phyloP scores from a whole-genome alignment of 306 rosid species.

The Vigna unguiculata region DNA sequence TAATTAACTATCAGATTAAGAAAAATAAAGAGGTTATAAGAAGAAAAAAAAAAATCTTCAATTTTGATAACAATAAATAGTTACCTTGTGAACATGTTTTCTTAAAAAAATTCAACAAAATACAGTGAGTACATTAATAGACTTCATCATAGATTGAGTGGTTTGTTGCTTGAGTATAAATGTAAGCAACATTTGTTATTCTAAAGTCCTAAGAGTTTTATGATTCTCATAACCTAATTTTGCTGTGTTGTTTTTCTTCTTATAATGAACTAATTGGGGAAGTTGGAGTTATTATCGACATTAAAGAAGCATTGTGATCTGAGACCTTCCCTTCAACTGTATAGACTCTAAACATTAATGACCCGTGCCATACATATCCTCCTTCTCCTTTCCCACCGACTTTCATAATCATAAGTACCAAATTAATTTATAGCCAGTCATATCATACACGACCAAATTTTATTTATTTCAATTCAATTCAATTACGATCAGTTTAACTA shows the following conservation, averaged over 20 bases:
- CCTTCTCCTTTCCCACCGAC: constrained; percentile 64
- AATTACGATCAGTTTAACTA: constrained; percentile 1
- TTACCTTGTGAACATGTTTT: too few relatives aligned
- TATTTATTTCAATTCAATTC: not conserved
- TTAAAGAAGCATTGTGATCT: constrained; percentile 62
- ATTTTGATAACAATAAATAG: too few relatives aligned
- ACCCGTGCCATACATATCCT: constrained; percentile 47
- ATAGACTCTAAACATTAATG: constrained; percentile 68
- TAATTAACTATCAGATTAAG: too few relatives aligned
- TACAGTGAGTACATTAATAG: too few relatives aligned
- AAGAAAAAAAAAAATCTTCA: too few relatives aligned
- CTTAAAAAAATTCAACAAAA: too few relatives aligned
- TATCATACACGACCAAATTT: constrained; percentile 11
- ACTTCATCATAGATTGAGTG: too few relatives aligned
- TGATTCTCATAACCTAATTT: not conserved
- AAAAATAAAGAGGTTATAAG: too few relatives aligned
- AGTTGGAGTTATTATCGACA: constrained; percentile 75
- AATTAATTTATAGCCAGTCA: constrained; percentile 43
- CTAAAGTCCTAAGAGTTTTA: not conserved
- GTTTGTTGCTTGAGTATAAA: not conserved
- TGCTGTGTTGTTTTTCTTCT: not conserved
- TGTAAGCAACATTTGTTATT: not conserved
- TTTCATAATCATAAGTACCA: constrained; percentile 57
- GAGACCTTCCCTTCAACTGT: constrained; percentile 78
- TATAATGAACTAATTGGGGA: constrained; percentile 66